Evolutionary conservation across 495 filamentous ascomycete genomes (phyloP).

Genomic region (Pseudoneurospora amorphoporcata): DNA sequence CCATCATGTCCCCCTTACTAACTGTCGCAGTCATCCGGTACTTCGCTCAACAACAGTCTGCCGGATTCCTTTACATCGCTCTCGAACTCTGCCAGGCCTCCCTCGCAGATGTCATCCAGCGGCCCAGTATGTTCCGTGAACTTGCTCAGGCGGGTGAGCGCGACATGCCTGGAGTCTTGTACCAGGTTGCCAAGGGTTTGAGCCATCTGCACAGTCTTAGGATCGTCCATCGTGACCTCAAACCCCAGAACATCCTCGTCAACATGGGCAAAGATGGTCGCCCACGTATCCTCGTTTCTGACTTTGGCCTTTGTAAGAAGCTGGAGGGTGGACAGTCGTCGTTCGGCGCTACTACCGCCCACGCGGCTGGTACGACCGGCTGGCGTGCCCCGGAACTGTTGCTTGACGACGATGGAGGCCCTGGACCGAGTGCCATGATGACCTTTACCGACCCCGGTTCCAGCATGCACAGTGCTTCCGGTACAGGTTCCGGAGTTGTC

Average conservation of each 20-base stretch:
- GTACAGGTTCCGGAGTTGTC: conserved; percentile 21
- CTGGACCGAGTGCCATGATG: conserved; percentile 18
- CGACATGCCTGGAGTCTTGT: conserved; percentile 56
- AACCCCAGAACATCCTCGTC: conserved; percentile 94
- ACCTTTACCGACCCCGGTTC: conserved; percentile 27
- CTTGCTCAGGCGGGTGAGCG: conserved; percentile 43
- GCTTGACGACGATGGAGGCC: conserved; percentile 54
- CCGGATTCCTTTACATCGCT: conserved; percentile 92
- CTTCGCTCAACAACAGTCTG: conserved; percentile 77
- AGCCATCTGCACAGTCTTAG: conserved; percentile 82
- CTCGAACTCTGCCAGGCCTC: conserved; percentile 93
- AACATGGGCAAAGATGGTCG: conserved; percentile 46
- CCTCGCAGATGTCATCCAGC: conserved; percentile 76
- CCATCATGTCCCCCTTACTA: conserved; percentile 6
- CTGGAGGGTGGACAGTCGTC: conserved; percentile 93
- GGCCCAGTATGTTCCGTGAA: conserved; percentile 38
- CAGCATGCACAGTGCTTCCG: conserved; percentile 37
- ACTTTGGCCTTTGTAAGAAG: conserved; percentile 97
- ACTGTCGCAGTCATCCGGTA: conserved; percentile 71
- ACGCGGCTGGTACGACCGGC: conserved; percentile 85
- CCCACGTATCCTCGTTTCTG: conserved; percentile 81
- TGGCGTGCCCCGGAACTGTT: conserved; percentile 95
- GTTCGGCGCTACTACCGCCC: conserved; percentile 85
- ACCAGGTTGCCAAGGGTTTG: conserved; percentile 79
- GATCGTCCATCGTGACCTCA: conserved; percentile 94